phyloP scores from a whole-genome alignment of 495 filamentous ascomycete species.

The Pseudotulostoma volvatum region DNA sequence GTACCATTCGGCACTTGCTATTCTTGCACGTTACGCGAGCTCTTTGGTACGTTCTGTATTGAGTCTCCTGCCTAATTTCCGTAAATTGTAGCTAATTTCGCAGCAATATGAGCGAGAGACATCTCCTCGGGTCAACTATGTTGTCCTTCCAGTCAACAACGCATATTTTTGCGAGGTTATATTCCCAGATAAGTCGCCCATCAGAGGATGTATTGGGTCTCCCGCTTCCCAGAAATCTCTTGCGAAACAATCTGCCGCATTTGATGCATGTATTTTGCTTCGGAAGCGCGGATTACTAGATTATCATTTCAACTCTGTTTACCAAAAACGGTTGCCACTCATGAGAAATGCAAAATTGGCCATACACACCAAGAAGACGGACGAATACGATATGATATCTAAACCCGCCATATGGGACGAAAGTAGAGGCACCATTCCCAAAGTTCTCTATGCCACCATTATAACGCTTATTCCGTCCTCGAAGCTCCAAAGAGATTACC shows the following conservation, averaged over 20 bases:
- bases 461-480: slow-evolving; percentile 41
- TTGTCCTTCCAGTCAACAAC: slow-evolving; percentile 36
- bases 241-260: slow-evolving; percentile 86
- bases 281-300: slow-evolving; percentile 52
- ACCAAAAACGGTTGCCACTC: slow-evolving; percentile 53
- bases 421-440: slow-evolving; percentile 31
- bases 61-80: background rate
- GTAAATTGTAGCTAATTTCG: background rate
- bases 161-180: slow-evolving; percentile 68
- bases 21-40: slow-evolving; percentile 47
- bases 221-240: slow-evolving; percentile 46
- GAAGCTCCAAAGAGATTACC: slow-evolving; percentile 42
- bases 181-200: slow-evolving; percentile 60
- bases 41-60: slow-evolving; percentile 32
- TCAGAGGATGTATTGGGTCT: slow-evolving; percentile 46
- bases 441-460: slow-evolving; percentile 44
- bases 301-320: slow-evolving; percentile 53
- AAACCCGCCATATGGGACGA: slow-evolving; percentile 71
- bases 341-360: slow-evolving; percentile 90
- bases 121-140: slow-evolving; percentile 41
- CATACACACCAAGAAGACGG: slow-evolving; percentile 55
- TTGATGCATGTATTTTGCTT: slow-evolving; percentile 63
- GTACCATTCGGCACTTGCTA: slow-evolving; percentile 50
- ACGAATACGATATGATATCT: slow-evolving; percentile 55
- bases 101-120: slow-evolving; percentile 46